phyloP scores from a whole-genome alignment of 1,139 yeast genomes.

The Scheffersomyces parashehatae region DNA sequence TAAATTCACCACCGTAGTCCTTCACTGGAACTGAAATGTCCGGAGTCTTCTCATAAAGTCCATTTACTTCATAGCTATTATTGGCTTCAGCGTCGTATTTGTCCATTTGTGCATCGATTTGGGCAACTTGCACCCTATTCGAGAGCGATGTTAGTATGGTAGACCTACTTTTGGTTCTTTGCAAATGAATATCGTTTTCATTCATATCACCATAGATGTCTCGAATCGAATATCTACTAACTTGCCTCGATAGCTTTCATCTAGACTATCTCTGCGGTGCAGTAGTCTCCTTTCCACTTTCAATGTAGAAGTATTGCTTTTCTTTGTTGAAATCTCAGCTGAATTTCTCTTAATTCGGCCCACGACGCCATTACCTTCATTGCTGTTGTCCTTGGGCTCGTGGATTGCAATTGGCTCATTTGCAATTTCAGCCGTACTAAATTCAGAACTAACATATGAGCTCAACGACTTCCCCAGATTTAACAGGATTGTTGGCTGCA shows the following conservation, averaged over 20 bases:
- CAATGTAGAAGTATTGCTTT: not conserved
- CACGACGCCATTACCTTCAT: too few species aligned
- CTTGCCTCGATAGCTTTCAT: not conserved
- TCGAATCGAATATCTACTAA: constrained; percentile 12
- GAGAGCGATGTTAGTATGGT: constrained; percentile 41
- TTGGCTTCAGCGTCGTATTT: constrained; percentile 9
- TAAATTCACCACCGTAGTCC: constrained; percentile 51
- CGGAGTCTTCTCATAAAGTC: constrained; percentile 26
- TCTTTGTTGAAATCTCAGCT: not conserved
- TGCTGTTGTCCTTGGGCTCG: too few species aligned
- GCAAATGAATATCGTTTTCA: constrained; percentile 29
- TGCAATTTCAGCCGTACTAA: too few species aligned
- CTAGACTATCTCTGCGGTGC: not conserved
- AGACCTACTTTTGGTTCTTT: constrained; percentile 37
- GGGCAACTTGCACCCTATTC: constrained; percentile 19
- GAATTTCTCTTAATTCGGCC: not conserved
- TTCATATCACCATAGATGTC: constrained; percentile 21
- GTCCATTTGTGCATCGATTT: constrained; percentile 3
- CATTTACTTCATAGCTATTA: constrained; percentile 4
- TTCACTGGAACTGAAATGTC: constrained; percentile 42
- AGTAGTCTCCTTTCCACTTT: not conserved
- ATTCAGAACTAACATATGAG: too few species aligned
- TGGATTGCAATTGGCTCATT: too few species aligned
- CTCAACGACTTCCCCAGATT: too few species aligned
- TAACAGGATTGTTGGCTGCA: too few species aligned